These are phyloP conservation scores for Hymenoscyphus infarciens DNA, from an alignment of 2,329 filamentous ascomycete genomes.

Conservation along the genomic window DNA sequence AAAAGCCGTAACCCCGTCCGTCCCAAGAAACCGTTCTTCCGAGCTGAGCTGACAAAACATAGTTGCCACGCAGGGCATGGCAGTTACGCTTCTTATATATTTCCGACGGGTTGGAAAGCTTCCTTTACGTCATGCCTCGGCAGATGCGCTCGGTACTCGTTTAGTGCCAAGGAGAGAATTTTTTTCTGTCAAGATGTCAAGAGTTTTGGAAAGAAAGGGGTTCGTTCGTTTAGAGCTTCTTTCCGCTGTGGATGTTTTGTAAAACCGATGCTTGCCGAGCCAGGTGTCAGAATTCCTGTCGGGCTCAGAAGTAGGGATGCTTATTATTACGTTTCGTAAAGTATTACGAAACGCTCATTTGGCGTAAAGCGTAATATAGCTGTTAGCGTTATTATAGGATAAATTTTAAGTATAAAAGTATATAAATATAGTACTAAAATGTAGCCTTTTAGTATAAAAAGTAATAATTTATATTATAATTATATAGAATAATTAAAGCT, in stretches of 20 bases:
- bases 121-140: background rate
- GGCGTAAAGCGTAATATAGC: too few species aligned
- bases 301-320: too few species aligned
- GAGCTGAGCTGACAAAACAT: constrained; percentile 1
- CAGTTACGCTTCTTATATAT: background rate
- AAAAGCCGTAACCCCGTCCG: background rate
- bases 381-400: too few species aligned
- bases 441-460: too few species aligned
- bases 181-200: background rate
- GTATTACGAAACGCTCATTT: too few species aligned
- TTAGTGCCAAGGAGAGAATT: background rate
- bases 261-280: background rate
- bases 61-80: background rate
- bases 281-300: too few species aligned
- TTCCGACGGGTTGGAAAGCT: background rate
- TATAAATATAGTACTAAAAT: too few species aligned
- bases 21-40: background rate
- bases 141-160: background rate
- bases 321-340: too few species aligned
- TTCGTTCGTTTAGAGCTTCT: background rate
- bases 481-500: too few species aligned
- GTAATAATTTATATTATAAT: too few species aligned
- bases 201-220: background rate
- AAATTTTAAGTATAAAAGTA: too few species aligned
- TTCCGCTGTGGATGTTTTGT: background rate